Evolutionary conservation across 768 basidiomycete genomes (phyloP).

Genomic region (Mrakia gelida): DNA sequence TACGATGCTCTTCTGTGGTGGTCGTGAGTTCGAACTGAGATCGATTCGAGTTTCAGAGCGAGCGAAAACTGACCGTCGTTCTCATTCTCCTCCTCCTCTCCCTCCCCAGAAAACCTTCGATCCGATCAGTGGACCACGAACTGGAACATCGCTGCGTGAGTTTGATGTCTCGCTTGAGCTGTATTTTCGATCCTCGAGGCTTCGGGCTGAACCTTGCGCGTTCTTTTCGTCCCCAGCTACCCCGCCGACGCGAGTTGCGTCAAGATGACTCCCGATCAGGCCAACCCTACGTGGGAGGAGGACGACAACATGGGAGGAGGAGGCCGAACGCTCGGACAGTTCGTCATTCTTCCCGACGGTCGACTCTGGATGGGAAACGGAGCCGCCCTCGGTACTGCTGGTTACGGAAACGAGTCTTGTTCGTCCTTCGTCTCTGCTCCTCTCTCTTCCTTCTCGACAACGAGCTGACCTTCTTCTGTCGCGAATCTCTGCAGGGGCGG

Average conservation of each 20-base stretch:
- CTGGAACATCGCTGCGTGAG: conserved; percentile 46
- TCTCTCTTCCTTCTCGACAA: conserved; percentile 24
- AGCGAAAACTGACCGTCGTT: no score
- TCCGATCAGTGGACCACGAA: conserved; percentile 42
- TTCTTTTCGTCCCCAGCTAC: conserved; percentile 21
- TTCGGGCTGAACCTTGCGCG: no score
- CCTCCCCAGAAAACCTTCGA: conserved; percentile 56
- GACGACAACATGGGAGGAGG: conserved; percentile 69
- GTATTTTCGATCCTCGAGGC: no score
- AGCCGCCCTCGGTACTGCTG: conserved; percentile 78
- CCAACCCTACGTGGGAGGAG: conserved; percentile 54
- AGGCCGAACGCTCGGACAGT: conserved; percentile 80
- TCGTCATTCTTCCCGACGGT: conserved; percentile 73
- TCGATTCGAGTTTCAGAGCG: no score
- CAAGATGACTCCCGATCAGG: conserved; percentile 78
- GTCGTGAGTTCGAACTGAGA: conserved; percentile 47
- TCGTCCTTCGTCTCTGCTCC: conserved; percentile 42
- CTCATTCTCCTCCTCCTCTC: no score
- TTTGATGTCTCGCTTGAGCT: no score
- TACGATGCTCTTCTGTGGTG: conserved; percentile 86
- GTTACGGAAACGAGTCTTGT: conserved; percentile 63
- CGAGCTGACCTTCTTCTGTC: conserved; percentile 33
- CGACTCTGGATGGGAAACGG: conserved; percentile 70
- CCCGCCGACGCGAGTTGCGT: conserved; percentile 55
- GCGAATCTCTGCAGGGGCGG: conserved; percentile 36